phyloP scores from a whole-genome alignment of 805 yeast species.

The Hanseniaspora hatyaiensis region DNA sequence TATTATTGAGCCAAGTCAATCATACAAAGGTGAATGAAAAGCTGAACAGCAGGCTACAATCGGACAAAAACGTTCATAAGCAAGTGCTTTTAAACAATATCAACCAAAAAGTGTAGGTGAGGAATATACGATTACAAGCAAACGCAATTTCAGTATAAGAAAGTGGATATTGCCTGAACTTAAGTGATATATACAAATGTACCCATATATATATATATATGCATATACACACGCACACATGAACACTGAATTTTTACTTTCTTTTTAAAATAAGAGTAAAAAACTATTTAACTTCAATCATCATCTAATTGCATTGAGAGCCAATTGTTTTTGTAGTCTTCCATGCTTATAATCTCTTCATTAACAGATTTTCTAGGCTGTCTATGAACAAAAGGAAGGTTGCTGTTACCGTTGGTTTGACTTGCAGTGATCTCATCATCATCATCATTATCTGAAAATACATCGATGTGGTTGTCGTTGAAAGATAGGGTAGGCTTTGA shows the following conservation, averaged over 20 bases:
- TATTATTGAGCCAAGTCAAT: not conserved
- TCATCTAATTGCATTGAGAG: conserved; percentile 25
- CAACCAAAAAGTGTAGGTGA: no score
- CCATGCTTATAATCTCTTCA: conserved; percentile 30
- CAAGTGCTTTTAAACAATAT: not conserved
- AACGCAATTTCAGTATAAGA: no score
- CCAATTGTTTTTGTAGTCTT: conserved; percentile 32
- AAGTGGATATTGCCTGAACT: no score
- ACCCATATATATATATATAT: not conserved
- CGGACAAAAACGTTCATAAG: not conserved
- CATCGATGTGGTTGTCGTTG: conserved; percentile 6
- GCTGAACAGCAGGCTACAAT: not conserved
- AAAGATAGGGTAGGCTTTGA: conserved; percentile 3
- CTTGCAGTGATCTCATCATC: no score
- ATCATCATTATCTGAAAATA: conserved; percentile 5
- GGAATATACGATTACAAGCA: no score
- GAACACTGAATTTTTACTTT: no score
- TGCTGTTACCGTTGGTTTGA: not conserved
- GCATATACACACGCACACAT: no score
- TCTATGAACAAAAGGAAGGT: conserved; percentile 9
- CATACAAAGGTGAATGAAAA: not conserved
- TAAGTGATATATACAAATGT: no score
- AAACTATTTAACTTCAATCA: conserved; percentile 20
- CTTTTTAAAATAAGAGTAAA: not conserved
- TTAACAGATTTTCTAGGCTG: conserved; percentile 27